Percentiles rank a stretch among this genome's conserved stretches.
Conservation (phyloP, 2,329 filamentous ascomycete species). For the Furcasterigmium sp. region DNA sequence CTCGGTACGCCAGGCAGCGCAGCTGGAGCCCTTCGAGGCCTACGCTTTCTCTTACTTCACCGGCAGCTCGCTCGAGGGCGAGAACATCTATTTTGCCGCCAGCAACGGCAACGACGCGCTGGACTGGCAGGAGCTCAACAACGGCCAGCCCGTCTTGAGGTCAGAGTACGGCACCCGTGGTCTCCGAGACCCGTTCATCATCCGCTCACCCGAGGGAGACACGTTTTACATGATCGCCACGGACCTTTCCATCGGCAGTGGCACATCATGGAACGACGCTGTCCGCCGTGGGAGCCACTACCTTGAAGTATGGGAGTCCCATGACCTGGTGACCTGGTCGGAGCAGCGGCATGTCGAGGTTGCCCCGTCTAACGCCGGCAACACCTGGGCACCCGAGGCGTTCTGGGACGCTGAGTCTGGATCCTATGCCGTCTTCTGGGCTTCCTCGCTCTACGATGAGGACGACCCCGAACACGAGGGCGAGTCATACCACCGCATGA, state of each 20-base stretch:
- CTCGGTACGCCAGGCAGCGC: slow-evolving; percentile 24
- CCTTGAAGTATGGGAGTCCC: slow-evolving; percentile 48
- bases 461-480: slow-evolving; percentile 34
- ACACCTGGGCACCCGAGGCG: slow-evolving; percentile 49
- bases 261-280: slow-evolving; percentile 44
- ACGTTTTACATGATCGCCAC: slow-evolving; percentile 48
- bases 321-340: slow-evolving; percentile 45
- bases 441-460: slow-evolving; percentile 33
- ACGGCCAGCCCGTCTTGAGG: slow-evolving; percentile 36
- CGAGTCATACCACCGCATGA: slow-evolving; percentile 44
- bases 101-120: slow-evolving; percentile 48
- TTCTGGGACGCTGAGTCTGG: slow-evolving; percentile 39
- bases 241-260: slow-evolving; percentile 47
- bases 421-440: slow-evolving; percentile 41
- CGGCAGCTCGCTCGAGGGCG: slow-evolving; percentile 33
- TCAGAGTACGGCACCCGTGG: slow-evolving; percentile 42
- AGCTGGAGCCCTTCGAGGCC: slow-evolving; percentile 29
- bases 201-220: slow-evolving; percentile 43
- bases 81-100: slow-evolving; percentile 47
- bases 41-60: slow-evolving; percentile 51
- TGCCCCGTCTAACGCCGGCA: slow-evolving; percentile 42
- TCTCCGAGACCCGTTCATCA: slow-evolving; percentile 47
- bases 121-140: slow-evolving; percentile 44
- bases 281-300: slow-evolving; percentile 42
- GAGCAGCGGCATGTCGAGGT: slow-evolving; percentile 43